Evolutionary conservation across 768 basidiomycete genomes (phyloP).

Genomic region (Boletus reticuloceps): DNA sequence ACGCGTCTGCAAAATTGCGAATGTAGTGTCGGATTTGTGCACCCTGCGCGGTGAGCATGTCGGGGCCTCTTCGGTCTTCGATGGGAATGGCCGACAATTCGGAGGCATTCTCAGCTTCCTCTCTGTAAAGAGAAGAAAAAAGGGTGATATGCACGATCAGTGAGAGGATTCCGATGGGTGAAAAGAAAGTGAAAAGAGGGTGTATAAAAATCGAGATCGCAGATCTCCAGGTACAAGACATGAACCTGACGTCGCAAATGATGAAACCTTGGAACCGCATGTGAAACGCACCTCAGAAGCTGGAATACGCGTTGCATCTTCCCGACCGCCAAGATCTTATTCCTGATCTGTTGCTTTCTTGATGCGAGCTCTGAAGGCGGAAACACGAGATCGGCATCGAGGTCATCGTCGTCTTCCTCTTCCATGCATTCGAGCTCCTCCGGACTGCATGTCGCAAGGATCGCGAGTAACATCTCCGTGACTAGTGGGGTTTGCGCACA

Average conservation of each 20-base stretch:
- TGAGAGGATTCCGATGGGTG: not conserved
- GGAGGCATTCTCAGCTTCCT: conserved; percentile 76
- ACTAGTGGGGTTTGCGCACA: conserved; percentile 45
- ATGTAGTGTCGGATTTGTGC: conserved; percentile 59
- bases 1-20: conserved; percentile 76
- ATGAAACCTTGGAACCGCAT: not conserved
- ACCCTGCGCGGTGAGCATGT: conserved; percentile 63
- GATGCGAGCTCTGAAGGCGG: conserved; percentile 44
- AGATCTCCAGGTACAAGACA: too few relatives aligned
- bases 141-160: not conserved
- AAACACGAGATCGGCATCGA: conserved; percentile 27
- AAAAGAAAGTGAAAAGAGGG: too few relatives aligned
- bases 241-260: too few relatives aligned
- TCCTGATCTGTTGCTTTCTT: conserved; percentile 79
- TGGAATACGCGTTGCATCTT: conserved; percentile 90
- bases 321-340: conserved; percentile 91
- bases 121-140: conserved; percentile 38
- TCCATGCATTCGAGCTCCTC: conserved; percentile 77
- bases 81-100: conserved; percentile 48
- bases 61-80: conserved; percentile 41
- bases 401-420: conserved; percentile 33
- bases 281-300: conserved; percentile 68
- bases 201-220: too few relatives aligned
- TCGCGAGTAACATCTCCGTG: conserved; percentile 95
- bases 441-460: conserved; percentile 88